Conservation (phyloP, 2,329 filamentous ascomycete genomes). For the Diaporthe batatas region DNA sequence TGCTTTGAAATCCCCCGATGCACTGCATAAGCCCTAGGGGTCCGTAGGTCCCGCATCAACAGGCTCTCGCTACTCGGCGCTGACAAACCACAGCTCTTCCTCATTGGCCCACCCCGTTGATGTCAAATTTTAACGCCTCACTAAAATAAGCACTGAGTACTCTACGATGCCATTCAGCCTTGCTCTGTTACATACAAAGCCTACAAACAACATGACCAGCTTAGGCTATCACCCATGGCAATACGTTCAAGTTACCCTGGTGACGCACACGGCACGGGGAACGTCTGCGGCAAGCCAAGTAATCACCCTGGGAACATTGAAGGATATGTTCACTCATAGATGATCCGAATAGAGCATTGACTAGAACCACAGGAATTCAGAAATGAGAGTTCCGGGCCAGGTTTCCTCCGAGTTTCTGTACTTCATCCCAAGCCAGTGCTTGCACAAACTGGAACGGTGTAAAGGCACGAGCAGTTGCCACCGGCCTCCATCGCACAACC, state of each 20-base stretch:
- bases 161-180: too few relatives aligned
- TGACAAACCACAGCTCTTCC: slow-evolving; percentile 14
- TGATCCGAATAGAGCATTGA: too few relatives aligned
- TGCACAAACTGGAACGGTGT: background rate
- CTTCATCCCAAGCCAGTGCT: background rate
- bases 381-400: background rate
- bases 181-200: too few relatives aligned
- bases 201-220: too few relatives aligned
- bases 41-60: background rate
- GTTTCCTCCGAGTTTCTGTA: background rate
- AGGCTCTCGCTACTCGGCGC: slow-evolving; percentile 1
- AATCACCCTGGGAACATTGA: too few relatives aligned
- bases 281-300: too few relatives aligned
- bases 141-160: too few relatives aligned
- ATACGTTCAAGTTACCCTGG: too few relatives aligned
- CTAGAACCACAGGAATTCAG: background rate
- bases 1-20: slow-evolving; percentile 21
- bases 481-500: background rate
- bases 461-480: background rate
- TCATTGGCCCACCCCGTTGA: background rate
- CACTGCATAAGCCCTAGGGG: background rate
- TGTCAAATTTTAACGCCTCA: too few relatives aligned
- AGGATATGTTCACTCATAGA: too few relatives aligned
- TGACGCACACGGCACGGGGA: too few relatives aligned
- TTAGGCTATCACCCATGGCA: too few relatives aligned